phyloP scores from a whole-genome alignment of 345 rosid species.

The Boechera divaricarpa region DNA sequence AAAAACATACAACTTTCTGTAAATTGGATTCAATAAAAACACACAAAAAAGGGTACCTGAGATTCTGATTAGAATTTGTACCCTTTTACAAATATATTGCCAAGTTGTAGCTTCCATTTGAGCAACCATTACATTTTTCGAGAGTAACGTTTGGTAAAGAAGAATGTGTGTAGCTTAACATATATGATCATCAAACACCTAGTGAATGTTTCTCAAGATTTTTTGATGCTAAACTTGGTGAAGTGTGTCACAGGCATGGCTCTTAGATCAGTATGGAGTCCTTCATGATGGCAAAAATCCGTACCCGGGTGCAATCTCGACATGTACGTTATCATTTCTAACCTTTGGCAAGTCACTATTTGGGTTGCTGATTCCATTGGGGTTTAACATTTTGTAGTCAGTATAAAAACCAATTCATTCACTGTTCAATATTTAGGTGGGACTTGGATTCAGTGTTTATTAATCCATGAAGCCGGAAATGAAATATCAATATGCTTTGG shows the following conservation, averaged over 20 bases:
- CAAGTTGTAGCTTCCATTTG: conserved; percentile 11
- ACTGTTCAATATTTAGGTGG: not conserved
- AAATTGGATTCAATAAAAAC: conserved; percentile 12
- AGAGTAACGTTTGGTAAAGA: not conserved
- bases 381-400: not conserved
- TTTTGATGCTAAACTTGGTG: conserved; percentile 11
- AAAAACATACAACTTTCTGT: conserved; percentile 26
- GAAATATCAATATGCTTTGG: conserved; percentile 8
- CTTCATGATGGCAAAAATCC: conserved; percentile 95
- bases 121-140: not conserved
- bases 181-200: not conserved
- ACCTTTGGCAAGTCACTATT: conserved; percentile 32
- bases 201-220: conserved; percentile 13
- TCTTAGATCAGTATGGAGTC: conserved; percentile 95
- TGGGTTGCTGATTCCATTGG: conserved; percentile 9
- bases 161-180: conserved; percentile 20
- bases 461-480: not conserved
- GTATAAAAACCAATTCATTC: not conserved
- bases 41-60: not conserved
- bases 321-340: conserved; percentile 61
- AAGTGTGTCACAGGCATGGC: conserved; percentile 71
- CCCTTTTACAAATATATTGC: not conserved
- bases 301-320: conserved; percentile 86
- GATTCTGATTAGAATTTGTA: not conserved
- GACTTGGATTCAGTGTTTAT: conserved; percentile 11